phyloP scores from a whole-genome alignment of 2,329 filamentous ascomycete genomes.

The Purpureocillium takamizusanense region DNA sequence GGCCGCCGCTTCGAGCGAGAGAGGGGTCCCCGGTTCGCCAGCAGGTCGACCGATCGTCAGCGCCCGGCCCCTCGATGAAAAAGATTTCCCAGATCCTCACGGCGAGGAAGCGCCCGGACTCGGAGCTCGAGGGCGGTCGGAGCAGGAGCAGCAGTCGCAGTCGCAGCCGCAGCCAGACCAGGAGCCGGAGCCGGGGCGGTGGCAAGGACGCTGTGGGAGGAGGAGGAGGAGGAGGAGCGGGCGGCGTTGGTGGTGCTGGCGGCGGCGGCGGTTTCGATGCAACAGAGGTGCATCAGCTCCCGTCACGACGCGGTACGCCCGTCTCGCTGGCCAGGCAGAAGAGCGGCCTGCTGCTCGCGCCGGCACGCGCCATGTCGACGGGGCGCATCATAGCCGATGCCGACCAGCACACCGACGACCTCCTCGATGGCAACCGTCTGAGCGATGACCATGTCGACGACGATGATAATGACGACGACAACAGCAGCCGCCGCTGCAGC shows the following conservation, averaged over 20 bases:
- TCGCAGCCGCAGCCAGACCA: constrained; percentile 3
- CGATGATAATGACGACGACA: neutral
- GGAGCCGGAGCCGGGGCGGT: constrained; percentile 9
- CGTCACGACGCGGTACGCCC: constrained; percentile 12
- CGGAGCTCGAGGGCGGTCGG: too few species aligned
- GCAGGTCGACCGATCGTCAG: constrained; percentile 3
- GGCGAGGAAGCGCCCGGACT: constrained; percentile 8
- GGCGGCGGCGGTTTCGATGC: constrained; percentile 16
- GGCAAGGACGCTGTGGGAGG: neutral
- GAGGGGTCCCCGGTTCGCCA: too few species aligned
- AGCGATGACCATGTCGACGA: too few species aligned
- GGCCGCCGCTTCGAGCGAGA: too few species aligned
- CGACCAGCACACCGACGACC: constrained; percentile 2
- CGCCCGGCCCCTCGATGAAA: constrained; percentile 15
- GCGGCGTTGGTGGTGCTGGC: constrained; percentile 9
- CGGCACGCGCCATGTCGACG: constrained; percentile 6
- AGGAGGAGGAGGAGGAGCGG: constrained; percentile 3
- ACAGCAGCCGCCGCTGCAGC: too few species aligned
- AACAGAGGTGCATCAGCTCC: constrained; percentile 21
- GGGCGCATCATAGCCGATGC: constrained; percentile 19
- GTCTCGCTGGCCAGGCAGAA: neutral
- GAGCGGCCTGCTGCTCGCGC: constrained; percentile 8
- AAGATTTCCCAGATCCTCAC: constrained; percentile 27
- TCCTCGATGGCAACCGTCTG: too few species aligned
- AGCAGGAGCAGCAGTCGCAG: too few species aligned